Evolutionary conservation across 164 flowering plant species (phyloP).

Genomic region (Aristolochia contorta): DNA sequence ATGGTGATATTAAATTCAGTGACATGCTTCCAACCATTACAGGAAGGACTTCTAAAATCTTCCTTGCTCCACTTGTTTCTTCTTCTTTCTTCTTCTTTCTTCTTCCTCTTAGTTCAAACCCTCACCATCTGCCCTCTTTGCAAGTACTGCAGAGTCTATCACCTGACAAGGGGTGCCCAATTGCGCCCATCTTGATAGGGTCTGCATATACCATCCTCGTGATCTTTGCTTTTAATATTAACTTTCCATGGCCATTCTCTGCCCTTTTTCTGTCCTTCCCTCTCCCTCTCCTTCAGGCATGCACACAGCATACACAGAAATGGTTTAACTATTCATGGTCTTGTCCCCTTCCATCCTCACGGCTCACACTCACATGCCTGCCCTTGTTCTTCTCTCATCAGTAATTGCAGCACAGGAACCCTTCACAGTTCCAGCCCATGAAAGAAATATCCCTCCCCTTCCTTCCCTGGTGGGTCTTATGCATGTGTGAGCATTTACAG

Average conservation of each 20-base stretch:
- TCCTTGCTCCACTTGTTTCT: background rate
- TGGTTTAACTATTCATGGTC: background rate
- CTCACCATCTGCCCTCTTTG: slow-evolving; percentile 1
- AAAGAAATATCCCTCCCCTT: too few relatives aligned
- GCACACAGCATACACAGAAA: background rate
- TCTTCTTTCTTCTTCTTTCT: slow-evolving; percentile 7
- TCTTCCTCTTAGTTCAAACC: slow-evolving; percentile 8
- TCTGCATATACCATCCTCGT: slow-evolving; percentile 37
- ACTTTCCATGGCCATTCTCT: background rate
- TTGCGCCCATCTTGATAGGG: slow-evolving; percentile 15
- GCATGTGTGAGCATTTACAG: background rate
- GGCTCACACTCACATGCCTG: slow-evolving; percentile 2
- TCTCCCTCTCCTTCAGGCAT: background rate
- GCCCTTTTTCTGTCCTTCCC: background rate
- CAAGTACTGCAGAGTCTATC: slow-evolving; percentile 21
- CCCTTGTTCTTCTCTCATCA: background rate
- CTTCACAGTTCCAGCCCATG: too few relatives aligned
- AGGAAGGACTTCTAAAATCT: slow-evolving; percentile 18
- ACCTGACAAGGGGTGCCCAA: slow-evolving; percentile 34
- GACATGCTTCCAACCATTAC: slow-evolving; percentile 9
- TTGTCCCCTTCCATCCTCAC: too few relatives aligned
- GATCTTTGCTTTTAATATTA: slow-evolving; percentile 24
- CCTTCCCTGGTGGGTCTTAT: background rate
- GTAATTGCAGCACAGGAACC: too few relatives aligned
- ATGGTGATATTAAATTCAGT: slow-evolving; percentile 23